Evolutionary conservation across 306 rosid genomes (phyloP), one percentile per base, ranked within the genome.

Genomic region (Ochetophila trinervis): DNA sequence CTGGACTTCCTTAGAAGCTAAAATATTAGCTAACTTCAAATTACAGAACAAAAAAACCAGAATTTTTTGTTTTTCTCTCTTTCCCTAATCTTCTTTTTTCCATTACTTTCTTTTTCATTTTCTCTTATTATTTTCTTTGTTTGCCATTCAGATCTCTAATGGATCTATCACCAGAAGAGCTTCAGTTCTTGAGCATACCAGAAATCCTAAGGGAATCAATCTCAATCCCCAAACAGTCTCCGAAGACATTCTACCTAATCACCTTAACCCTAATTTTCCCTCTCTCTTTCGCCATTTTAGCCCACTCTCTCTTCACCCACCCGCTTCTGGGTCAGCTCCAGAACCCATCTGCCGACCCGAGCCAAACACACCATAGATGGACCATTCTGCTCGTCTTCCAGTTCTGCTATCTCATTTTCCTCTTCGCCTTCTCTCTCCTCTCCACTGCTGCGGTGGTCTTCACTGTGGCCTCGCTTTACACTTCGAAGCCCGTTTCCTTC

Each of bases 381-480:
- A 75, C 96, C 64, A 62, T 88, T 32, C 96, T 93, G 50, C 87
- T 93, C 50, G 5, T 79, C 67, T 62, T 90, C 63, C 99, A 88
- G 22, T 93, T 93, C 77, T 79, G 65, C 57, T 93, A 93, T 85
- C 91, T 93, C 71, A 78, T 88, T 23, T 93, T 93, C 74, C 99
- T 93, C 73, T 88, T 87, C 54, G 88, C 90, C 2, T 90, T 93
- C 84, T 93, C 99, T 30, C 97, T 93, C 62, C 87, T 93, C 69
- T 87, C 99, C 85, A 90, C 96, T 0, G 99, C 99, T 5, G 99
- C 96, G 13, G 86, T 85, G 2, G 99, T 93, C 60, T 93, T 90
- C 94, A 93, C 96, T 44, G 97, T 83, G 3, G 99, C 99, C 7
- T 93, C 99, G 2, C 87, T 93, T 62, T 93, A 90, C 67, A 90